Conservation (phyloP, 176 grass and related monocot genomes). For the Thalia dealbata region DNA sequence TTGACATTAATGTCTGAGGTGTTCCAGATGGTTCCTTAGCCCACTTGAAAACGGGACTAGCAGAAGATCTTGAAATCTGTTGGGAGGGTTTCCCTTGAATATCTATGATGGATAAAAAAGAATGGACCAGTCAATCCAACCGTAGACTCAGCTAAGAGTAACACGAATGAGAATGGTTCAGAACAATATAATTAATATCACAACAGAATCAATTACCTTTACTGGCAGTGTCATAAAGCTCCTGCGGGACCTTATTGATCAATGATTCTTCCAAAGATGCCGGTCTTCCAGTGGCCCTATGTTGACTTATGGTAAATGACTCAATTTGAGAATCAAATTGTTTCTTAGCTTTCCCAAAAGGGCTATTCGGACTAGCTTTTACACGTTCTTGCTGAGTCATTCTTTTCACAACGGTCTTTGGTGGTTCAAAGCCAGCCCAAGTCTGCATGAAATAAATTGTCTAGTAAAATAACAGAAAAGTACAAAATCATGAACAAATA, state of each 20-base stretch:
- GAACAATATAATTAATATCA: neutral
- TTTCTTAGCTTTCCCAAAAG: slow-evolving; percentile 72
- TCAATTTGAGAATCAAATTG: slow-evolving; percentile 64
- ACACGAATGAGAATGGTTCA: neutral
- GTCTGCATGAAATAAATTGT: slow-evolving; percentile 29
- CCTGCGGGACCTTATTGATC: slow-evolving; percentile 24
- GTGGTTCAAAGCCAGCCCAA: slow-evolving; percentile 54
- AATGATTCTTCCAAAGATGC: slow-evolving; percentile 39
- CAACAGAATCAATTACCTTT: slow-evolving; percentile 34
- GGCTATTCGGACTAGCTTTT: slow-evolving; percentile 49
- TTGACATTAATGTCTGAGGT: slow-evolving; percentile 39
- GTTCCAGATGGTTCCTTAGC: slow-evolving; percentile 41
- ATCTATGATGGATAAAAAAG: slow-evolving; percentile 22
- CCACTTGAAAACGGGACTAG: slow-evolving; percentile 75
- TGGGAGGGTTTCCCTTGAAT: slow-evolving; percentile 28
- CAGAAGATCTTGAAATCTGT: slow-evolving; percentile 35
- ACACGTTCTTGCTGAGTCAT: slow-evolving; percentile 44
- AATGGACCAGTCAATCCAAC: neutral
- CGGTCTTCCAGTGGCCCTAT: slow-evolving; percentile 29
- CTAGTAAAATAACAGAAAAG: neutral
- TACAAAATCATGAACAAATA: neutral
- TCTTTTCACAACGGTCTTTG: slow-evolving; percentile 94
- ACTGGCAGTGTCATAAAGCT: slow-evolving; percentile 8
- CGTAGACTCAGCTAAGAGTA: neutral
- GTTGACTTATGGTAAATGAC: slow-evolving; percentile 24